These are phyloP conservation scores for Stemphylium vesicarium DNA, from an alignment of 2,329 filamentous ascomycete genomes.

Conservation along the genomic window DNA sequence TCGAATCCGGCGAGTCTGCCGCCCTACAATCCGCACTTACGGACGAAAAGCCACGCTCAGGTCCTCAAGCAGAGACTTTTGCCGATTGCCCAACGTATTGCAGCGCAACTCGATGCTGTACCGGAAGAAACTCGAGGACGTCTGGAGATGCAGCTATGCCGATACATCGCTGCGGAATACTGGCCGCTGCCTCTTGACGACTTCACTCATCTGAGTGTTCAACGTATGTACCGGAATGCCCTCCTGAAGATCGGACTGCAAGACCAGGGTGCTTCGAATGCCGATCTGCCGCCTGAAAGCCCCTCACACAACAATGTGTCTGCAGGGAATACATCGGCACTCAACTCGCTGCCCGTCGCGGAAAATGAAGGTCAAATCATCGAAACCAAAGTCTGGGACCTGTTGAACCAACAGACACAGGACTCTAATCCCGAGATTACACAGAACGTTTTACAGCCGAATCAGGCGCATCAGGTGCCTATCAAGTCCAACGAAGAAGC, in stretches of 20 bases:
- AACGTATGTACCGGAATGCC: constrained; percentile 22
- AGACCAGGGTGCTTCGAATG: neutral
- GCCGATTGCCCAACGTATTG: constrained; percentile 23
- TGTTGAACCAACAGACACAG: too few species aligned
- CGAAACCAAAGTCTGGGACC: too few species aligned
- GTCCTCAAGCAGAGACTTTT: constrained; percentile 22
- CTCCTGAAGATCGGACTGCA: neutral
- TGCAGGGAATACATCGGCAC: too few species aligned
- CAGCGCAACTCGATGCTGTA: neutral
- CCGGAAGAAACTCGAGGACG: constrained; percentile 1
- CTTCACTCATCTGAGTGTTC: constrained; percentile 17
- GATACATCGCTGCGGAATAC: constrained; percentile 19
- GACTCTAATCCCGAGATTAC: too few species aligned
- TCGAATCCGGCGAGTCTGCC: constrained; percentile 16
- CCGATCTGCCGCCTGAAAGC: too few species aligned
- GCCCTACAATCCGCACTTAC: constrained; percentile 3
- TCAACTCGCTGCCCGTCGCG: too few species aligned
- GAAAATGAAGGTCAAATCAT: too few species aligned
- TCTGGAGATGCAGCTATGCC: constrained; percentile 24
- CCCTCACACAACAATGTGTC: neutral
- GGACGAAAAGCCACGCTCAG: constrained; percentile 17
- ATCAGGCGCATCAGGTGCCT: too few species aligned
- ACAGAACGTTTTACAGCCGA: too few species aligned
- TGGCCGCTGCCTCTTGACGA: constrained; percentile 24
- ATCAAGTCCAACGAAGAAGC: too few species aligned